These are phyloP conservation scores for Dactylonectria macrodidyma DNA, from an alignment of 2,329 filamentous ascomycete genomes.

Conservation along the genomic window DNA sequence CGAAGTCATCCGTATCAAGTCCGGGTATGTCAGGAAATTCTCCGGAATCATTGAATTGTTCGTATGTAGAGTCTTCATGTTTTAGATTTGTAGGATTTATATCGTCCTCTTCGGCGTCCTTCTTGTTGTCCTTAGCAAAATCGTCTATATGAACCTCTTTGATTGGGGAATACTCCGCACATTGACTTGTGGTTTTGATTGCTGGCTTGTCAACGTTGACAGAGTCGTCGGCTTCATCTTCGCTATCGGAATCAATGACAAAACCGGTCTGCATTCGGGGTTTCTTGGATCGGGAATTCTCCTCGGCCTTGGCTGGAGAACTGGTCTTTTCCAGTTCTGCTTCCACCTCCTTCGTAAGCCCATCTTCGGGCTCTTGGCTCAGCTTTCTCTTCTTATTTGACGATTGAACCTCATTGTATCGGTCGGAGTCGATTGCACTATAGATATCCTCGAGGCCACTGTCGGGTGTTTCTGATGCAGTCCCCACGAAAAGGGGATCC, in stretches of 20 bases:
- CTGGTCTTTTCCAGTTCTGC: conserved; percentile 43
- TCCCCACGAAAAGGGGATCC: conserved; percentile 69
- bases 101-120: conserved; percentile 36
- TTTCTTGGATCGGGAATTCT: conserved; percentile 37
- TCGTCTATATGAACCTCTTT: conserved; percentile 38
- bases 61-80: conserved; percentile 50
- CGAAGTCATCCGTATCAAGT: conserved; percentile 65
- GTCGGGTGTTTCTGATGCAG: conserved; percentile 24
- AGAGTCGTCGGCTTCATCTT: conserved; percentile 48
- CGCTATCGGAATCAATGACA: conserved; percentile 77
- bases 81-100: conserved; percentile 40
- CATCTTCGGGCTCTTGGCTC: conserved; percentile 40
- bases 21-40: conserved; percentile 67
- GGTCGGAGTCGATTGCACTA: conserved; percentile 44
- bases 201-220: conserved; percentile 22
- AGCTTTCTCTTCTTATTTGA: conserved; percentile 51
- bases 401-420: conserved; percentile 54
- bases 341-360: conserved; percentile 5
- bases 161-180: conserved; percentile 43
- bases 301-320: conserved; percentile 52
- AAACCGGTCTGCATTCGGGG: conserved; percentile 67
- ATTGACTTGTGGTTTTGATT: conserved; percentile 31
- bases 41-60: conserved; percentile 55
- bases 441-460: conserved; percentile 49
- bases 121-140: conserved; percentile 42